Percentiles rank a stretch among this genome's conserved stretches.
phyloP scores from a whole-genome alignment of 139 green algal genomes.

The Prasinococcaceae sp. region DNA sequence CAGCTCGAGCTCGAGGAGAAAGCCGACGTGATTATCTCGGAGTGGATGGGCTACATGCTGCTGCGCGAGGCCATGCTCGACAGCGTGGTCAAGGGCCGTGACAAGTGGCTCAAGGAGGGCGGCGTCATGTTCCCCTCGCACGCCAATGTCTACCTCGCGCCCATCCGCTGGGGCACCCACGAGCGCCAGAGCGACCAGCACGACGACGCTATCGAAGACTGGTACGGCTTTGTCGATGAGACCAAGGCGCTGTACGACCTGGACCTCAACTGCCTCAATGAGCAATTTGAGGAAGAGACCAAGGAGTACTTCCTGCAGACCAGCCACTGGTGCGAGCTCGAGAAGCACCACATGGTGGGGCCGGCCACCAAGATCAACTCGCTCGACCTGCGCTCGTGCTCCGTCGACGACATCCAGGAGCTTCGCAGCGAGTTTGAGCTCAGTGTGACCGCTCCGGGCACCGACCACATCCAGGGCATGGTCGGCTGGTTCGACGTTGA shows the following conservation, averaged over 20 bases:
- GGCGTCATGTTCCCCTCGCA: constrained; percentile 76
- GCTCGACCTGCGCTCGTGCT: not conserved
- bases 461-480: constrained; percentile 39
- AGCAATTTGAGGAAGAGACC: constrained; percentile 2
- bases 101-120: constrained; percentile 75
- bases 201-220: too few species aligned
- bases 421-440: constrained; percentile 73
- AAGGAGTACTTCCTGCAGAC: constrained; percentile 67
- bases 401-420: constrained; percentile 6
- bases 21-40: constrained; percentile 64
- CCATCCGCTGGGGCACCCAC: too few species aligned
- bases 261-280: constrained; percentile 3
- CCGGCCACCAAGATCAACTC: not conserved
- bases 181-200: too few species aligned
- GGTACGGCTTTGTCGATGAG: constrained; percentile 6
- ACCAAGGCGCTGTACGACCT: constrained; percentile 11
- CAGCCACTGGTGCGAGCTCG: constrained; percentile 46
- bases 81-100: constrained; percentile 72
- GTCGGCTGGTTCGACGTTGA: constrained; percentile 75
- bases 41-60: constrained; percentile 76
- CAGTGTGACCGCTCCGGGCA: constrained; percentile 29
- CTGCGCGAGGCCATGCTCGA: constrained; percentile 97
- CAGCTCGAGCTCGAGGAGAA: constrained; percentile 43
- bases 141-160: too few species aligned
- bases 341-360: constrained; percentile 2